Evolutionary conservation across 371 early-diverging fungal genomes (phyloP), one percentile per base, ranked within the genome.

Genomic region (Mucor piriformis): DNA sequence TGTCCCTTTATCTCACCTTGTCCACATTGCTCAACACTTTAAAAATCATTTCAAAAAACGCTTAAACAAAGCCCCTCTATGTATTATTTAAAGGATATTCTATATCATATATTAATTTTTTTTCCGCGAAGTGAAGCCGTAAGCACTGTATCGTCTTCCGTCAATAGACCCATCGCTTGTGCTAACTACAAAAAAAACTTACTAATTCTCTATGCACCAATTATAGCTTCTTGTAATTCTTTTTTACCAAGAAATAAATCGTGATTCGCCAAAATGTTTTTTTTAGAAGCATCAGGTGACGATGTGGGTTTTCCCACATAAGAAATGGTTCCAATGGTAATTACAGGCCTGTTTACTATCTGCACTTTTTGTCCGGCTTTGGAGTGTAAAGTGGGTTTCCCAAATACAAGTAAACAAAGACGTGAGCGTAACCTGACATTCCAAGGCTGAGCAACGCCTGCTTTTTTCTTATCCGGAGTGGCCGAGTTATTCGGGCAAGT

Each of bases 101-200:
- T 44, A 6, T 44, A 20, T 18, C 42, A 42, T 15, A 42, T 33
- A 33, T 33, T 33, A 33, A 33, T 33, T 33, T 33, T n/a, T n/a
- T n/a, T n/a, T n/a, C n/a, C n/a, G n/a, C n/a, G n/a, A n/a, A n/a
- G n/a, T n/a, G n/a, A n/a, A n/a, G n/a, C n/a, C n/a, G n/a, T n/a
- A n/a, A n/a, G n/a, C n/a, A n/a, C n/a, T n/a, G n/a, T 77, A 77
- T 6, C 65, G 59, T 42, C 58, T 59, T 10, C 71, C 74, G 33
- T 69, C 59, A 16, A 72, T 51, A 6, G 66, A 61, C 3, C 77
- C 77, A 53, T 77, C 72, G 55, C 54, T 69, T 29, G 57, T 67
- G 16, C 77, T 74, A 20, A 77, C 69, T 69, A 47, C n/a, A 20
- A 25, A 32, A 29, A 13, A 12, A 7, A 11, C 25, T 37, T 12